Evolutionary conservation across 2,329 filamentous ascomycete species (phyloP), one percentile per base, ranked within the genome.

Genomic region (Clarireedia sp.): DNA sequence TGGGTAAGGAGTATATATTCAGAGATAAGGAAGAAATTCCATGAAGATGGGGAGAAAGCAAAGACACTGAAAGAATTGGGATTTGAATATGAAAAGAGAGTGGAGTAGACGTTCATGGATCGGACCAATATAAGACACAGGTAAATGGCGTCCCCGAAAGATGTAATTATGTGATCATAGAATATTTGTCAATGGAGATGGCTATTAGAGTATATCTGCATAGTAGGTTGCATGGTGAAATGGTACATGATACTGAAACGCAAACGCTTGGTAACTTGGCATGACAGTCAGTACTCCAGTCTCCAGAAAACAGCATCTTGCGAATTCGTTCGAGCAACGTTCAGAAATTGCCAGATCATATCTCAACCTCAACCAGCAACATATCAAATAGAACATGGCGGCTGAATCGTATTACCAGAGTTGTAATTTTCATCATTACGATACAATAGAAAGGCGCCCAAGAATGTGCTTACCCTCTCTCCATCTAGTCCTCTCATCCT

Each of bases 1-100:
- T 95, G 89, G 89, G 78, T 86, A 65, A 77, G 91, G 17, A 76
- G 79, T 56, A 75, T 83, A 3, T 87, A 87, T 62, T 76, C 79
- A 0, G 76, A 83, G 12, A 87, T 91, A 37, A 87, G 89, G 69
- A 78, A 83, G 62, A 80, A 78, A 29, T 96, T 94, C 68, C 79
- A 85, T 56, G 74, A 78, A 59, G 73, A 74, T 38, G 90, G 89
- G 0, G 78, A 83, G 37, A 74, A 71, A 6, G 83, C 90, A 9
- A 85, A 71, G 66, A 82, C 75, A 3, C 68, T 95, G 21, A 78
- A 81, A 60, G 86, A 95, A 62, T 74, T 96, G 29, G 91, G 89
- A 0, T 88, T 87, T 64, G 69, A 75, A 53, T 89, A 61, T 60
- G 59, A 62, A 21, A 44, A 47, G 23, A 17, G 16, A 16, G 12